Evolutionary conservation across 495 filamentous ascomycete genomes (phyloP).

Genomic region (Xylaria cubensis): DNA sequence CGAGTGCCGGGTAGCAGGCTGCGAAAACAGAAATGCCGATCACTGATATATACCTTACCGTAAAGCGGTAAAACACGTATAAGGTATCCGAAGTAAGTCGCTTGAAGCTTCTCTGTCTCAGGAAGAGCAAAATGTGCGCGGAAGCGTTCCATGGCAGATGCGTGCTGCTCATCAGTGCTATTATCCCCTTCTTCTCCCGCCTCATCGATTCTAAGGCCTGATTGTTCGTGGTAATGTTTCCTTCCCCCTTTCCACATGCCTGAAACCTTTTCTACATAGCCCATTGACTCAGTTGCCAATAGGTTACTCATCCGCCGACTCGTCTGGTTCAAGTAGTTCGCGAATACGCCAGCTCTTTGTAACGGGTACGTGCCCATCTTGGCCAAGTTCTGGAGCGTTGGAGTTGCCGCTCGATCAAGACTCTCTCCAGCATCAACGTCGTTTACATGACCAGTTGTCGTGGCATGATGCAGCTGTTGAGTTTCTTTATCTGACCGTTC

Average conservation of each 20-base stretch:
- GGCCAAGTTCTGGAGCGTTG: conserved; percentile 72
- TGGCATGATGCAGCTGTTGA: conserved; percentile 35
- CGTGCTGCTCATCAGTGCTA: conserved; percentile 68
- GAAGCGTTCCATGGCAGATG: conserved; percentile 75
- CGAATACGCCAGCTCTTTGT: conserved; percentile 84
- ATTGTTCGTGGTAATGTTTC: conserved; percentile 82
- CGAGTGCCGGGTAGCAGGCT: conserved; percentile 88
- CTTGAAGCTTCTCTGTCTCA: conserved; percentile 81
- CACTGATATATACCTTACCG: conserved; percentile 95
- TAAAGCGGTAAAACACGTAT: conserved; percentile 91
- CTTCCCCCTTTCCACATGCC: conserved; percentile 95
- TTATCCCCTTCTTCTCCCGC: conserved; percentile 60
- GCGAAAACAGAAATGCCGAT: conserved; percentile 90
- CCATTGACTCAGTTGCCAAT: conserved; percentile 92
- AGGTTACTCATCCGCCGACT: conserved; percentile 81
- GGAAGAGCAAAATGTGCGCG: conserved; percentile 89
- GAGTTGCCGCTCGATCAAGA: conserved; percentile 50
- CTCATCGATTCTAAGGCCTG: conserved; percentile 70
- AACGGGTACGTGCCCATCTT: conserved; percentile 81
- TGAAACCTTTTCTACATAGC: conserved; percentile 95
- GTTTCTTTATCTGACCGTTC: conserved; percentile 25
- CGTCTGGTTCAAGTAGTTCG: conserved; percentile 78
- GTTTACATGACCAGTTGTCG: conserved; percentile 46
- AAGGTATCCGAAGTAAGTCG: conserved; percentile 87
- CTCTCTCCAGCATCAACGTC: conserved; percentile 42